Conservation (phyloP, 306 rosid genomes). For the Lupinus albus region DNA sequence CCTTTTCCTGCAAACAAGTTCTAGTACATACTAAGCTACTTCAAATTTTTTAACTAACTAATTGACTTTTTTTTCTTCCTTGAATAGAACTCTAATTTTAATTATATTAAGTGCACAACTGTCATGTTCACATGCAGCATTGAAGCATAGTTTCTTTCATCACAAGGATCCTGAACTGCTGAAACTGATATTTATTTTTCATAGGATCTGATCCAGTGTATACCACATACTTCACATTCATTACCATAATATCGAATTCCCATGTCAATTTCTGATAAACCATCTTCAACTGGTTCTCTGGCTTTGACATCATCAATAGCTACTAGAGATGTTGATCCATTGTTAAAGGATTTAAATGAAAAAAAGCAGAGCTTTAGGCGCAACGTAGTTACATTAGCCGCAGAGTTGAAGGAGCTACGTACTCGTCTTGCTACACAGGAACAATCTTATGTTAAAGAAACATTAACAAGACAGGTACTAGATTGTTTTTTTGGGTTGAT, state of each 20-base stretch:
- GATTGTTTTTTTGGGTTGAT: constrained; percentile 2
- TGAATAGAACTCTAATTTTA: constrained; percentile 31
- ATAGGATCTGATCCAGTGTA: constrained; percentile 41
- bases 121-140: constrained; percentile 54
- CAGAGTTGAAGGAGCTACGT: constrained; percentile 86
- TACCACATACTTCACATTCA: neutral
- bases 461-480: constrained; percentile 76
- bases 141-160: constrained; percentile 46
- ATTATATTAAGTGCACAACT: constrained; percentile 54
- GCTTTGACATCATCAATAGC: constrained; percentile 26
- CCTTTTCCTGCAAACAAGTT: constrained; percentile 9
- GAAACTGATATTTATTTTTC: constrained; percentile 33
- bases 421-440: constrained; percentile 80
- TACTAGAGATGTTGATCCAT: constrained; percentile 67
- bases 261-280: constrained; percentile 67
- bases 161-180: constrained; percentile 31
- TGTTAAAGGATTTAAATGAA: constrained; percentile 82
- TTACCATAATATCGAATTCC: constrained; percentile 6
- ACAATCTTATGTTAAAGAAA: constrained; percentile 69
- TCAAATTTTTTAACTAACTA: neutral
- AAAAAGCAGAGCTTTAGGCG: constrained; percentile 86
- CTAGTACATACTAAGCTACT: constrained; percentile 27
- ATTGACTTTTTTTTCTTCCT: neutral
- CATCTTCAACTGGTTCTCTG: constrained; percentile 35
- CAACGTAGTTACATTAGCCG: constrained; percentile 84